Percentiles rank a stretch among this genome's conserved stretches.
Conservation (phyloP, 2,329 filamentous ascomycete genomes). For the Fusarium acutatum region DNA sequence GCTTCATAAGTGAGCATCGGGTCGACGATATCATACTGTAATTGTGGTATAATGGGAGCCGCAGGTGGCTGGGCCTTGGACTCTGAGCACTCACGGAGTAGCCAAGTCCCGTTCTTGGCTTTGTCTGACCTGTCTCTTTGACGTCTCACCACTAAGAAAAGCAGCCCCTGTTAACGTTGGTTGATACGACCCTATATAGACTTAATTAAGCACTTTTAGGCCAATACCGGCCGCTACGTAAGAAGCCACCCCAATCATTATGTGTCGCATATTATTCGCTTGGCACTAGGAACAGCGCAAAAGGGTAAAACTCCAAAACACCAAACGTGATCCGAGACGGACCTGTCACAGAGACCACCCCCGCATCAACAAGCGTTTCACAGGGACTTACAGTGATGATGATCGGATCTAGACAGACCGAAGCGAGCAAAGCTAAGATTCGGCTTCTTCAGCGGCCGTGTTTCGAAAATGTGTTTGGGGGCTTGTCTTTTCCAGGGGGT, state of each 20-base stretch:
- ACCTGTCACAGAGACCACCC: slow-evolving; percentile 46
- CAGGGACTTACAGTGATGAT: background rate
- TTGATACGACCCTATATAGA: slow-evolving; percentile 16
- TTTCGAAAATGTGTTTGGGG: slow-evolving; percentile 34
- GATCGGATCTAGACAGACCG: slow-evolving; percentile 33
- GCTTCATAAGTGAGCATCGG: background rate
- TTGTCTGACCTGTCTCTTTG: slow-evolving; percentile 18
- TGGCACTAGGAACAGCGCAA: slow-evolving; percentile 12
- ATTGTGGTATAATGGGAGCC: background rate
- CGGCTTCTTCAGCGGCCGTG: slow-evolving; percentile 32
- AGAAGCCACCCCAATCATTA: background rate
- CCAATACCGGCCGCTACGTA: slow-evolving; percentile 25
- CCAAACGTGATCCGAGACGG: slow-evolving; percentile 48
- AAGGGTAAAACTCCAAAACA: slow-evolving; percentile 29
- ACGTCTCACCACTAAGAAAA: slow-evolving; percentile 26
- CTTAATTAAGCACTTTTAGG: slow-evolving; percentile 7
- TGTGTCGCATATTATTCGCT: slow-evolving; percentile 11
- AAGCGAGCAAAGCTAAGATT: slow-evolving; percentile 16
- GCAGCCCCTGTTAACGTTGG: background rate
- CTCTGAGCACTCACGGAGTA: slow-evolving; percentile 11
- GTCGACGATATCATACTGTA: background rate
- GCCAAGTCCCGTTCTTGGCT: slow-evolving; percentile 31
- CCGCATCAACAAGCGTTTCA: slow-evolving; percentile 30
- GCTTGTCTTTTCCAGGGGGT: slow-evolving; percentile 13
- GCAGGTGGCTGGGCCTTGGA: background rate